Evolutionary conservation across 2,329 filamentous ascomycete genomes (phyloP).

Genomic region (Stagonosporopsis vannaccii): DNA sequence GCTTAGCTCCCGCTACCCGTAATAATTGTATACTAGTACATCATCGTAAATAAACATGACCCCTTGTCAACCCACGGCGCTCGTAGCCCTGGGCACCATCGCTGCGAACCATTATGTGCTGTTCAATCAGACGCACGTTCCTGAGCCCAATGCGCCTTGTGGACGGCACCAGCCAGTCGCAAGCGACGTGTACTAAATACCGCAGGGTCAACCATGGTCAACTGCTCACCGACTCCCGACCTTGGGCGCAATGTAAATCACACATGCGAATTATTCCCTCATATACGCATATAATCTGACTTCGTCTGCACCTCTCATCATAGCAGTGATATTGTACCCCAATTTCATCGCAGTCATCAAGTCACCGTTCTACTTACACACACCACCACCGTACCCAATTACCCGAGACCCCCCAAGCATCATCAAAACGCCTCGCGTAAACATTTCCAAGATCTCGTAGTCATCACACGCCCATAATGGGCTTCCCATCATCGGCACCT

Average conservation of each 20-base stretch:
- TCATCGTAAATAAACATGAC: conserved; percentile 1
- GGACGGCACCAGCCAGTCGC: conserved; percentile 3
- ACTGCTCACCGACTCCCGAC: conserved; percentile 13
- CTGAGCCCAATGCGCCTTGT: not conserved
- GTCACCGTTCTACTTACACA: not conserved
- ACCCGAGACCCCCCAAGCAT: not conserved
- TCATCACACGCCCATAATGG: not conserved
- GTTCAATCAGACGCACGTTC: conserved; percentile 5
- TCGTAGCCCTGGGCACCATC: not conserved
- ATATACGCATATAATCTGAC: not conserved
- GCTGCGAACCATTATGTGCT: not conserved
- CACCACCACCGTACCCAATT: not conserved
- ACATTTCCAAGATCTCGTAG: not conserved
- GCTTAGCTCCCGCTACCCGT: not conserved
- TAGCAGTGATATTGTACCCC: too few relatives aligned
- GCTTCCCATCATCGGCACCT: not conserved
- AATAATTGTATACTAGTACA: conserved; percentile 6
- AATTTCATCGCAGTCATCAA: not conserved
- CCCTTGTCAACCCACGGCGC: not conserved
- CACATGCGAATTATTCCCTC: not conserved
- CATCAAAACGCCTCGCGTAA: not conserved
- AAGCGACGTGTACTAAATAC: conserved; percentile 15
- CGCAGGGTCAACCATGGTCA: conserved; percentile 19
- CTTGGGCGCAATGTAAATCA: conserved; percentile 1
- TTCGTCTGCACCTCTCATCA: not conserved